Base-by-base conservation (phyloP, 768 basidiomycete genomes). In the Phanerochaete carnosa region DNA sequence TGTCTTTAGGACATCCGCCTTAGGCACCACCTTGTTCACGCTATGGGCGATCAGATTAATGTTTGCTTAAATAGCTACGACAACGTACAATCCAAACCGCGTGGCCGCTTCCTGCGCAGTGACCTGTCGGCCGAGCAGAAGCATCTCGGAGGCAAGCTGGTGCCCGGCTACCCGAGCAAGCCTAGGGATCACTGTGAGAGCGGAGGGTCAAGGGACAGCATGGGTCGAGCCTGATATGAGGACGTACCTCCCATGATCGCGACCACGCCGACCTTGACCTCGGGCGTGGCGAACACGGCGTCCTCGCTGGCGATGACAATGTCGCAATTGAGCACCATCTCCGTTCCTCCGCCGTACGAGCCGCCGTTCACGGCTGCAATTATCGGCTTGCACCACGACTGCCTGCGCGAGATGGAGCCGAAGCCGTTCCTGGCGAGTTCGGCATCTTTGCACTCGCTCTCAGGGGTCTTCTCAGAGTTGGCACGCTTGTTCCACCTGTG, bases 321-420 rank as follows among this genome's bases (percentile, higher is more conserved):
- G 67, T 93, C 92, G 62, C 89, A 92, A 64, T 93, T 94, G 4
- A 92, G 65, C 1, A 90, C 33, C 54, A 75, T 68, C 62, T 75
- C 74, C 30, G 68, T 62, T 7, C 71, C 72, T 9, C 74, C 72
- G 52, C 75, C 76, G 57, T 72, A 73, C 19, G 78, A 74, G 16
- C 86, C 81, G n/a, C 91, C 91, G 60, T 85, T 83, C 1, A 92
- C 90, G 2, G 92, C 91, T 13, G 91, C 92, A 50, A 93, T 87
- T 55, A 92, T 83, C 6, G 90, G 90, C 68, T 93, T 93, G 62
- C 72, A 77, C 0, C 83, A 83, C 35, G 70, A 71, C 43, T 77
- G 79, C 3, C 92, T 80, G 26, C 88, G 82, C 1, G 90, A 92
- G 39, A 94, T 74, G 35, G 88, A 83, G 1, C 82, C 92, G 70